These are phyloP conservation scores for Hymenoscyphus occultus DNA, from an alignment of 2,329 filamentous ascomycete genomes.

Conservation along the genomic window DNA sequence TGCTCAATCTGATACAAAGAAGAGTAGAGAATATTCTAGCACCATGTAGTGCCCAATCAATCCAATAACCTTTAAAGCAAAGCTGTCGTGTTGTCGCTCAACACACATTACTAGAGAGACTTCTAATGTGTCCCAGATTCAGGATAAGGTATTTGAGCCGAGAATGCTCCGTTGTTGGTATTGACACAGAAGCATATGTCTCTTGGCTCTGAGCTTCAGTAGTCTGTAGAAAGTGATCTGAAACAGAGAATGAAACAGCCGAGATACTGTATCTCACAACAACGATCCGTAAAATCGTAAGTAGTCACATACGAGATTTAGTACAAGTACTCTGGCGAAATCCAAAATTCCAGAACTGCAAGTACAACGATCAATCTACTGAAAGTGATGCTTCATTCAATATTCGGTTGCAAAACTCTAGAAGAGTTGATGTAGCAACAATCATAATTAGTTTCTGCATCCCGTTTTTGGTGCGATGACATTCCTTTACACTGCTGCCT, in stretches of 20 bases:
- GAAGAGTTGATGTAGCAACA: no score
- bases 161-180: no score
- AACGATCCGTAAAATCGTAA: background rate
- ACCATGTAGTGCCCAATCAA: background rate
- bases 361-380: no score
- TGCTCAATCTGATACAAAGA: background rate
- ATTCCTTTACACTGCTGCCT: no score
- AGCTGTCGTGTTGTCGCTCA: background rate
- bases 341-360: no score
- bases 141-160: no score
- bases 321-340: no score
- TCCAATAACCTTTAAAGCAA: background rate
- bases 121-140: background rate
- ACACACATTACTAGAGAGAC: background rate
- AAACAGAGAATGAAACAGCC: background rate
- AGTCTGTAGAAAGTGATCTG: background rate
- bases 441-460: no score
- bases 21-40: constrained; percentile 3
- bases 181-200: background rate
- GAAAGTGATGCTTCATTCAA: no score
- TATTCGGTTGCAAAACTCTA: no score
- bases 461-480: no score
- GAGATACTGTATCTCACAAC: background rate
- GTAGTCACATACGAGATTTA: background rate
- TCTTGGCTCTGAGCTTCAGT: background rate